Conservation (phyloP, 73 alveolate genomes). For the Paramecium sonneborni region DNA sequence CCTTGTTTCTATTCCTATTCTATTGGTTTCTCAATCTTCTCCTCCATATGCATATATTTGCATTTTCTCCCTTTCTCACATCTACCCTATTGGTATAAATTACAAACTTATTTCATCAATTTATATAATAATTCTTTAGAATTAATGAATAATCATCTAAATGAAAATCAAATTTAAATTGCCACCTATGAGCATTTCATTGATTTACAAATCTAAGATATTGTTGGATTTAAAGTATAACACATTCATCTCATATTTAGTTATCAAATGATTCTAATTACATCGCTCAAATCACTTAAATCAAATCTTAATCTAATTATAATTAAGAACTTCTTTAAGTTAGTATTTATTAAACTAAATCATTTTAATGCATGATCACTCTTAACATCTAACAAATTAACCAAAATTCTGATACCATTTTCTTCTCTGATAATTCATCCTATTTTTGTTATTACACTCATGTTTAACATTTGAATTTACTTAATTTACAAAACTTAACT, state of each 20-base stretch:
- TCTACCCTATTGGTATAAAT: background rate
- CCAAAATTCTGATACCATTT: background rate
- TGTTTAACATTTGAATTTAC: background rate
- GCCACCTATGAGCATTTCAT: background rate
- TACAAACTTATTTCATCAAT: constrained; percentile 14
- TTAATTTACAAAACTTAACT: background rate
- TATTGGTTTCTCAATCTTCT: background rate
- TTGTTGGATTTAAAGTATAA: background rate
- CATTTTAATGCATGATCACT: background rate
- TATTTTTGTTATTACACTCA: background rate
- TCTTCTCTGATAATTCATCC: background rate
- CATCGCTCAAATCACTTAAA: background rate
- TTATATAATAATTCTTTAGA: background rate
- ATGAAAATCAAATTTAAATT: background rate
- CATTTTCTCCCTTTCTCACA: background rate
- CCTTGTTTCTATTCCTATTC: background rate
- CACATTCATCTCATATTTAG: background rate
- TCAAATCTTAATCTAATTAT: background rate
- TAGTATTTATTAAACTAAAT: background rate
- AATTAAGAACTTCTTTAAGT: background rate
- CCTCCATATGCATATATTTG: background rate
- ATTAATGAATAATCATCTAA: background rate
- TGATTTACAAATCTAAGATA: background rate
- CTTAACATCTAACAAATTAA: background rate
- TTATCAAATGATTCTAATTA: background rate